phyloP scores from a whole-genome alignment of 352 stramenopile genomes.

The Globisporangium iwayamae region DNA sequence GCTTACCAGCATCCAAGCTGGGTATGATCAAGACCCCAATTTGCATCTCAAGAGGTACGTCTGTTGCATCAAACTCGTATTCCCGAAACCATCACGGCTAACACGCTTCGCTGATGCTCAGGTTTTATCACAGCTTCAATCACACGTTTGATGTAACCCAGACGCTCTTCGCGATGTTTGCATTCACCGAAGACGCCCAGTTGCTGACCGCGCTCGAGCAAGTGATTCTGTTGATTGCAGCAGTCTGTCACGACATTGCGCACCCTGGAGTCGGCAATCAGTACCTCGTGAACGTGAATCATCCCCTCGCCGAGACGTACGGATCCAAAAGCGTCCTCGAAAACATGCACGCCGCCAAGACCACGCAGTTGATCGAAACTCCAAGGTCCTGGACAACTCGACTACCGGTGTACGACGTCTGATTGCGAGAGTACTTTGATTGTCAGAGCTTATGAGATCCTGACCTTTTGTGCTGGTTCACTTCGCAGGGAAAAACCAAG shows the following conservation, averaged over 20 bases:
- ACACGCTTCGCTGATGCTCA: not conserved
- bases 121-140: constrained; percentile 30
- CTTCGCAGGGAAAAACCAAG: constrained; percentile 14
- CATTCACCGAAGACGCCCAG: constrained; percentile 10
- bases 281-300: constrained; percentile 20
- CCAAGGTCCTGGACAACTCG: constrained; percentile 17
- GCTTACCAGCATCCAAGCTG: constrained; percentile 12
- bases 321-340: constrained; percentile 22
- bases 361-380: constrained; percentile 15
- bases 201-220: constrained; percentile 20
- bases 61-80: not conserved
- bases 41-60: constrained; percentile 15
- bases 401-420: constrained; percentile 6
- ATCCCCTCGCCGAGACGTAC: constrained; percentile 18
- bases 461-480: not conserved
- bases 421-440: not conserved
- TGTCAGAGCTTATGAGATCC: too few relatives aligned
- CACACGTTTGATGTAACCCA: constrained; percentile 29
- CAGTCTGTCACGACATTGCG: constrained; percentile 26
- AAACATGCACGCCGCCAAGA: constrained; percentile 29
- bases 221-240: constrained; percentile 20
- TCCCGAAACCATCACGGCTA: not conserved
- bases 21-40: constrained; percentile 9
- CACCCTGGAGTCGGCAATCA: constrained; percentile 28
- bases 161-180: constrained; percentile 27